phyloP scores from a whole-genome alignment of 2,329 filamentous ascomycete genomes.

The Trichoderma sp. region DNA sequence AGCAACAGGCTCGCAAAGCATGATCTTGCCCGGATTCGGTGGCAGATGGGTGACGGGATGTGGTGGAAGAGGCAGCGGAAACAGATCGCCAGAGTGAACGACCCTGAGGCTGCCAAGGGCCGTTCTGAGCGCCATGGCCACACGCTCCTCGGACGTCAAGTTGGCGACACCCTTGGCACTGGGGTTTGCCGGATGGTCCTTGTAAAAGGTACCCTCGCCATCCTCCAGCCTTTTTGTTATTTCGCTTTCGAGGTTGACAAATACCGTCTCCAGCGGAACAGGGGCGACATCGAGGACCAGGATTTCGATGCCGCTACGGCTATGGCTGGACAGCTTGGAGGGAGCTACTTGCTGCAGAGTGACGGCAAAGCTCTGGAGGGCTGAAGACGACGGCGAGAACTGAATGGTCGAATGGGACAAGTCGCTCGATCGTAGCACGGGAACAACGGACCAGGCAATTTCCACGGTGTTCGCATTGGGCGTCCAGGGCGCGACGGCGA shows the following conservation, averaged over 20 bases:
- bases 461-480: conserved; percentile 57
- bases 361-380: conserved; percentile 75
- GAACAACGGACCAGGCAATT: conserved; percentile 79
- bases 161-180: conserved; percentile 39
- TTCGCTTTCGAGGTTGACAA: conserved; percentile 79
- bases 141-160: conserved; percentile 50
- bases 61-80: conserved; percentile 71
- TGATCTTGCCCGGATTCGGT: conserved; percentile 79
- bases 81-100: conserved; percentile 79
- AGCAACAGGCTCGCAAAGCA: conserved; percentile 89
- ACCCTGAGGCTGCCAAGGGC: conserved; percentile 71
- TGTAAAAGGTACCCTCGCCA: conserved; percentile 78
- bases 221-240: conserved; percentile 76
- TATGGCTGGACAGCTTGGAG: conserved; percentile 69
- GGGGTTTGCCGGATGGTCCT: conserved; percentile 48
- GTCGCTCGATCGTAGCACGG: conserved; percentile 62
- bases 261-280: conserved; percentile 77
- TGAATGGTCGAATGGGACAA: conserved; percentile 75
- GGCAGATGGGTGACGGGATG: conserved; percentile 85
- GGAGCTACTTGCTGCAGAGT: conserved; percentile 70
- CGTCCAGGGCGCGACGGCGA: conserved; percentile 72
- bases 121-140: conserved; percentile 66
- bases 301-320: conserved; percentile 78
- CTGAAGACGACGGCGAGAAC: conserved; percentile 68
- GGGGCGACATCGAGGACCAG: conserved; percentile 77